Base-by-base conservation (phyloP, 225 moss, liverwort and hornwort species). In the Neckera pumila region DNA sequence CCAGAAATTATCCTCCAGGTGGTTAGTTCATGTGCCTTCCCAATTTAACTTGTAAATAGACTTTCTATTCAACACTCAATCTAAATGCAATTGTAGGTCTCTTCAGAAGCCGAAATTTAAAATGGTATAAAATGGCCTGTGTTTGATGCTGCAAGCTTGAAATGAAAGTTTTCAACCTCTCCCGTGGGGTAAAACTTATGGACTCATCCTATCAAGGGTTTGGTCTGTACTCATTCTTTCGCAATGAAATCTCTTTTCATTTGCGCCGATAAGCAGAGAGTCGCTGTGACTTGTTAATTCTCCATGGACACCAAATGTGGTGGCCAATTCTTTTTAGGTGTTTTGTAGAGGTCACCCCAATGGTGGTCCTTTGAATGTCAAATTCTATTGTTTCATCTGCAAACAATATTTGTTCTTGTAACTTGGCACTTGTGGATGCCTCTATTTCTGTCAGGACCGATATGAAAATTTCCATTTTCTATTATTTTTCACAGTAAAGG, bases 41-140 rank as follows among this genome's bases (percentile, higher is more conserved):
- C 62, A 26, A 34, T 71, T 77, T 10, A 81, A 88, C 86, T 86
- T 90, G 92, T 90, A 90, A 83, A 92, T 88, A 88, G 87, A 79
- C 82, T 87, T 86, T 38, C 65, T 77, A 71, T 86, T 82, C 63
- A 72, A 79, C 53, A 77, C 54, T 83, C 57, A 26, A 53, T 75
- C 83, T 77, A 53, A 79, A 71, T 90, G 79, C 70, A 90, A 78
- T 45, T 78, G 45, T 85, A 64, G 89, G 85, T 85, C 69, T 49
- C 60, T 76, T 83, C 76, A 83, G 83, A 76, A 87, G 56, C 54
- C 58, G 76, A 66, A 77, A 63, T 58, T 83, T 76, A 45, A 45
- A 45, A 45, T 77, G 84, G 88, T 84, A 45, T 31, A 84, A 45
- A 70, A 78, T 78, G 78, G 19, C 71, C 47, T 59, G 84, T 84